Base-by-base conservation (phyloP, 1,284 basidiomycete genomes). In the Cutaneotrichosporon curvatum region DNA sequence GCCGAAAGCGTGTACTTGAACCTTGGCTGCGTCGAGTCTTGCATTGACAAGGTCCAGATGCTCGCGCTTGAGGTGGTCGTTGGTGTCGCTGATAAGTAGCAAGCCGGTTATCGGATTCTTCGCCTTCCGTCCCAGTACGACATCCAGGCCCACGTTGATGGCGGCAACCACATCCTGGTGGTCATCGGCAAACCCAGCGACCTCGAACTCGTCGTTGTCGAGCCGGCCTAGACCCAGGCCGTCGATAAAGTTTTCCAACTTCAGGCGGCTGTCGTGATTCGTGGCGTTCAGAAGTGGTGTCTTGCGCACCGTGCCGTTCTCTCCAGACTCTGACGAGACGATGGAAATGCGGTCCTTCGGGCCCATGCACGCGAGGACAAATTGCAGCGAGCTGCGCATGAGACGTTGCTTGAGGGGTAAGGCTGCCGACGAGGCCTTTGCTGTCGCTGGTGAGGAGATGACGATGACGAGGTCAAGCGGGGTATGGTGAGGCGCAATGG, bases 41-140 rank as follows among this genome's bases (percentile, higher is more conserved):
- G 92, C 91, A 51, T 95, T 83, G 23, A 96, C 89, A 16, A 98
- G 79, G 62, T 97, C 91, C 89, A 98, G 96, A 71, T 96, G 90
- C n/a, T 88, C 87, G n/a, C 90, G 35, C 5, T 82, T 40, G 87
- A 81, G 11, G 91, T 88, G 54, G 81, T 96, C 91, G 5, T 84
- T 76, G 1, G 87, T 84, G 64, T 98, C 94, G 68, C 87, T 90
- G 57, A 97, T 82, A 19, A 98, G 78, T 37, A 96, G 73, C 82
- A 98, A 87, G 16, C 89, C 89, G 0, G 87, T 84, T 14, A 92
- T 73, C 0, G 89, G 81, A 67, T 95, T 96, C 58, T 87, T 85
- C 32, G 81, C 75, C 74, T 94, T 95, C 50, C 94, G 84, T 66
- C 95, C 91, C 22, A 98, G 74, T 15, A 96, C 84, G 22, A 92